Base-by-base conservation (phyloP, 2,329 filamentous ascomycete species). In the Ophiognomonia clavigignenti-juglandacearum region DNA sequence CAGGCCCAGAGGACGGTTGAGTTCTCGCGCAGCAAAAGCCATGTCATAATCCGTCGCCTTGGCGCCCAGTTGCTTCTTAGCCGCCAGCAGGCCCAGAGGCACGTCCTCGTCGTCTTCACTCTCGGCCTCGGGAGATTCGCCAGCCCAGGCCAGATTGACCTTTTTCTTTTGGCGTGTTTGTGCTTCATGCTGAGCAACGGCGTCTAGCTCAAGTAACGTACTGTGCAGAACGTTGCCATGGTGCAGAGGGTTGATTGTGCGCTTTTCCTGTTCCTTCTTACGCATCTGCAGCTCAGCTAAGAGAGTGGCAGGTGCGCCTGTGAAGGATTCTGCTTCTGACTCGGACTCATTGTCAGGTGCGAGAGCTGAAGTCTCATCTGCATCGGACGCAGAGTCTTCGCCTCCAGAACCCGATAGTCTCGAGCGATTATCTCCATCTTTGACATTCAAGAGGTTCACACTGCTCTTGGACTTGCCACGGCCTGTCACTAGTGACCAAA, bases 271-370 rank as follows among this genome's bases (percentile, higher is more conserved):
- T 57, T 96, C 87, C 50, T 88, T 83, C 63, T 98, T 97, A 42
- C 93, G 85, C 54, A 95, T 70, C 62, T 96, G 89, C 7, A 98
- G 73, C 63, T 98, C 93, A 0, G 93, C 93, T 20, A 98, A 78
- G 0, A 98, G 75, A 0, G 93, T 98, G 1, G 90, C 95, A 1
- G 93, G 93, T 4, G 83, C 78, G 1, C 87, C 88, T 44, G 83
- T 75, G 53, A 80, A 85, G 1, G 72, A 59, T 2, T 74, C 71
- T 32, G 71, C 70, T 4, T 70, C 72, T 20, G 73, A 72, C 4
- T 70, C 68, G 3, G 16, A 59, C 27, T 64, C 61, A 1, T 63
- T 62, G 6, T 57, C 62, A 8, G 52, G 57, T 2, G 55, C 56
- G 16, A 59, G 43, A 23, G 54, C 53, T 24, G 53, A 56, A 26